Evolutionary conservation across 352 stramenopile genomes (phyloP).

Genomic region (Pseudoperonospora humuli): DNA sequence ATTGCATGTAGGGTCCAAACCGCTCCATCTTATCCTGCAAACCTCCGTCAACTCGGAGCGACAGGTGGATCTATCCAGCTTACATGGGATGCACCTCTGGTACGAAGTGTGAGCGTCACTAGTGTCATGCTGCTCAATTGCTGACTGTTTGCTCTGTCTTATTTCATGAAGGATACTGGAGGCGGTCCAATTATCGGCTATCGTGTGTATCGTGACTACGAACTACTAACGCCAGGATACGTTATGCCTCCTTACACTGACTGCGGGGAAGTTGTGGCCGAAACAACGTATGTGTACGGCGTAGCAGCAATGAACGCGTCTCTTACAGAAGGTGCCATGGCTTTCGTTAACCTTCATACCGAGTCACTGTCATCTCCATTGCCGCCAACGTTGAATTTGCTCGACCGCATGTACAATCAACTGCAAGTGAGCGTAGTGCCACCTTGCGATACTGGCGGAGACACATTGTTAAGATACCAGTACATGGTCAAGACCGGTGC

Average conservation of each 20-base stretch:
- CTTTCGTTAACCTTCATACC: slow-evolving; percentile 22
- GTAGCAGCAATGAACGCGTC: slow-evolving; percentile 36
- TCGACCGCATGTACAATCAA: slow-evolving; percentile 12
- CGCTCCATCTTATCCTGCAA: slow-evolving; percentile 24
- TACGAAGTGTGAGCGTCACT: slow-evolving; percentile 10
- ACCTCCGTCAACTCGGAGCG: slow-evolving; percentile 16
- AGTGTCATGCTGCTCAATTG: too few species aligned
- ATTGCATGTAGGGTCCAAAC: slow-evolving; percentile 24
- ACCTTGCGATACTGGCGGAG: slow-evolving; percentile 37
- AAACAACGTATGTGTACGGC: slow-evolving; percentile 39
- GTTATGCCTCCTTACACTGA: slow-evolving; percentile 35
- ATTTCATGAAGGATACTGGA: slow-evolving; percentile 25
- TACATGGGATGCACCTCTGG: slow-evolving; percentile 34
- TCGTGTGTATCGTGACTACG: slow-evolving; percentile 50
- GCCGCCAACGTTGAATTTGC: slow-evolving; percentile 17
- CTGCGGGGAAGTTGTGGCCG: slow-evolving; percentile 30
- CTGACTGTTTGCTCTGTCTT: too few species aligned
- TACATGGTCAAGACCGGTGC: slow-evolving; percentile 18
- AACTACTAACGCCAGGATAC: slow-evolving; percentile 22
- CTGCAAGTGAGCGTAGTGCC: slow-evolving; percentile 31
- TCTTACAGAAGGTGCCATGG: slow-evolving; percentile 27
- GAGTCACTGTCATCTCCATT: slow-evolving; percentile 22
- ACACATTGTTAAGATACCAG: slow-evolving; percentile 23
- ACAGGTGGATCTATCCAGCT: slow-evolving; percentile 41
- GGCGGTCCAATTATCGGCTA: slow-evolving; percentile 40